phyloP scores from a whole-genome alignment of 345 rosid genomes.

The Hibiscus syriacus region DNA sequence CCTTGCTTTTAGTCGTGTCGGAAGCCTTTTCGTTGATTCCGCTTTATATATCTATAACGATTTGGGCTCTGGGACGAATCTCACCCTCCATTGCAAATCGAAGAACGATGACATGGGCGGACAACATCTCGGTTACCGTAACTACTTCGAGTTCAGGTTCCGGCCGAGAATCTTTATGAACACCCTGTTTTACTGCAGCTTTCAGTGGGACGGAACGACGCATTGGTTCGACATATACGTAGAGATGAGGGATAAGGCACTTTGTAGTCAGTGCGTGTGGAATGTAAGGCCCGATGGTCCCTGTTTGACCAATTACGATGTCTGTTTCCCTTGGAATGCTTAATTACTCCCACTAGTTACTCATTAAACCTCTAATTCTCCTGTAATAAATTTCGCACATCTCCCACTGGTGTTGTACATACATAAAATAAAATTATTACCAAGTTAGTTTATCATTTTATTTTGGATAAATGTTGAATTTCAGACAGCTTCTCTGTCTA shows the following conservation, averaged over 20 bases:
- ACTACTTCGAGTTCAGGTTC: conserved; percentile 6
- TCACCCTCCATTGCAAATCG: too few relatives aligned
- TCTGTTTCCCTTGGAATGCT: background rate
- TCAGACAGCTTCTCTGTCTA: too few relatives aligned
- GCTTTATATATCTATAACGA: background rate
- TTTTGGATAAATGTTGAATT: too few relatives aligned
- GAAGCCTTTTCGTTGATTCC: too few relatives aligned
- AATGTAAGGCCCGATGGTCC: background rate
- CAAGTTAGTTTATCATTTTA: too few relatives aligned
- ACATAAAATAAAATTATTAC: too few relatives aligned
- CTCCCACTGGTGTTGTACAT: background rate
- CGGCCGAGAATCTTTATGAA: background rate
- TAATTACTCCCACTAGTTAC: background rate
- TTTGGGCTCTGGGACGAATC: too few relatives aligned
- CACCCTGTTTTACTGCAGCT: background rate
- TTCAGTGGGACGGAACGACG: background rate
- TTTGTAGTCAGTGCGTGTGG: background rate
- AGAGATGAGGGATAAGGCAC: background rate
- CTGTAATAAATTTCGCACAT: background rate
- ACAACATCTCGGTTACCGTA: background rate
- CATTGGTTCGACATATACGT: conserved; percentile 10
- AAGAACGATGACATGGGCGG: conserved; percentile 16
- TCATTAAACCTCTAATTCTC: background rate
- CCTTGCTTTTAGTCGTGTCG: too few relatives aligned
- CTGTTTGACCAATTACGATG: background rate